Evolutionary conservation across 208 protist genomes (phyloP), one percentile per base, ranked within the genome.

Genomic region (Histomonas meleagridis): DNA sequence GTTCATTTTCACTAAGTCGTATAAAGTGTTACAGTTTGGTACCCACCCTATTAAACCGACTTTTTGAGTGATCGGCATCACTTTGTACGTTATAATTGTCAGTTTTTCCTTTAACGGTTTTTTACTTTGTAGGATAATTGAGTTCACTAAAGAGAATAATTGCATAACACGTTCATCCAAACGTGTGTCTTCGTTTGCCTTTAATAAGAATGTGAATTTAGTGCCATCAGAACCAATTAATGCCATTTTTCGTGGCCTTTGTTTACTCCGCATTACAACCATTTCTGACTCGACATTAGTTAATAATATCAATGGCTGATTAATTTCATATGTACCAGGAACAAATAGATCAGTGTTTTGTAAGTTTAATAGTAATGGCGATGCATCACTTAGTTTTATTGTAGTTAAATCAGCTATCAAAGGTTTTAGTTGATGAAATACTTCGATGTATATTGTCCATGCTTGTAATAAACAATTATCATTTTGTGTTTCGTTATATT

Each of bases 91-190:
- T 16, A 46, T 55, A 48, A 86, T 86, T 2, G 18, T 46, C 16
- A 86, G 28, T 18, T 55, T 43, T 3, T 69, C 26, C 28, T 86
- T 86, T 46, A 86, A 57, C 2, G 76, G 76, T 3, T 55, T 86
- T 4, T 12, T 10, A 10, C 46, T 55, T 0, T 60, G 53, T 14
- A 23, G 14, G 14, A 69, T 43, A 0, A 91, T 28, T 48, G 26
- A 21, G 21, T 60, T 91, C 7, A 91, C 53, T 14, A 65, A 53
- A 10, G n/a, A 23, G 55, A 91, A 91, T 9, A 91, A 48, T 32
- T 91, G 86, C 86, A 91, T 91, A 9, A 91, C 86, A n/a, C 86
- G 14, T 40, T 91, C 86, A 65, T 91, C 86, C 16, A 69, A 53
- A n/a, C 86, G 53, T 49, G 55, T 69, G 23, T 91, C 86, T 65